These are phyloP conservation scores for Lentinula guzmanii DNA, from an alignment of 768 basidiomycete species.

Conservation along the genomic window DNA sequence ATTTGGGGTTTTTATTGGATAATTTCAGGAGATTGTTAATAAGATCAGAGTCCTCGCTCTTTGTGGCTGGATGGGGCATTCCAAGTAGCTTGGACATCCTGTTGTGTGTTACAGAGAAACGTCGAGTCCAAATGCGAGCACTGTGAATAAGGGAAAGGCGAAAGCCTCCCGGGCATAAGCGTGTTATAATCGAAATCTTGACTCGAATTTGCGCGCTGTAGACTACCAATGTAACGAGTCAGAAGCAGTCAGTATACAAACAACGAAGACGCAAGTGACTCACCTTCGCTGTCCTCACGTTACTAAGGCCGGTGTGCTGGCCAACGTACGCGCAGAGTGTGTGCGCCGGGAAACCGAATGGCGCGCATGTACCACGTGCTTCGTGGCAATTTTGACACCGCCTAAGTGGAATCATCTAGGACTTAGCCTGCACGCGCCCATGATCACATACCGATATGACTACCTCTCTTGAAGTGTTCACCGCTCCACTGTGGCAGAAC, in stretches of 20 bases:
- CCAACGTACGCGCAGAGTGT: too few species aligned
- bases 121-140: background rate
- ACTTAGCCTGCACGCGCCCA: too few species aligned
- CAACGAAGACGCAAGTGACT: too few species aligned
- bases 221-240: background rate
- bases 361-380: too few species aligned
- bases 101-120: background rate
- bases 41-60: slow-evolving; percentile 51
- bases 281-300: too few species aligned
- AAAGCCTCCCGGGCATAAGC: background rate
- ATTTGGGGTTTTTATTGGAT: slow-evolving; percentile 52
- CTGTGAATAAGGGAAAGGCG: background rate
- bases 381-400: too few species aligned
- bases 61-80: slow-evolving; percentile 10
- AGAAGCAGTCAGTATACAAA: background rate
- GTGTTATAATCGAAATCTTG: background rate
- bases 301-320: too few species aligned
- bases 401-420: too few species aligned
- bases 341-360: too few species aligned
- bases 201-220: background rate
- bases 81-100: background rate
- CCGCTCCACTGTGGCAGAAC: too few species aligned
- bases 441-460: too few species aligned
- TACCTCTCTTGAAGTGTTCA: too few species aligned
- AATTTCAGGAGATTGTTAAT: slow-evolving; percentile 47